These are phyloP conservation scores for Galium porrigens DNA, from an alignment of 305 asterid genomes.

Conservation along the genomic window DNA sequence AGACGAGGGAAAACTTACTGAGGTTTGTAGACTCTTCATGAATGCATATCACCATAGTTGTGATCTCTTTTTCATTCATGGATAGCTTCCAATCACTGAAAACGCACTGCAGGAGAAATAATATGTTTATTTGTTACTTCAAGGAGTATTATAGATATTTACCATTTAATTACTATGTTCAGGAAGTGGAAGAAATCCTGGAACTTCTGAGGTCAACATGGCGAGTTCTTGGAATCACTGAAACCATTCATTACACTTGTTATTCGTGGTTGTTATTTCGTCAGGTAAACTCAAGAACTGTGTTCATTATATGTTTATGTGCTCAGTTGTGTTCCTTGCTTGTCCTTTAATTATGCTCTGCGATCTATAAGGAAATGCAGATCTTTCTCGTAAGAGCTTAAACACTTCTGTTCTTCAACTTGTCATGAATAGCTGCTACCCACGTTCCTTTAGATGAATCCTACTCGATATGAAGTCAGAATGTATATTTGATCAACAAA, in stretches of 20 bases:
- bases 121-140: conserved; percentile 8
- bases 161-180: conserved; percentile 20
- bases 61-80: not conserved
- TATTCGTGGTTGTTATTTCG: conserved; percentile 93
- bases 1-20: conserved; percentile 97
- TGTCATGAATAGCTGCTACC: not conserved
- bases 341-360: not conserved
- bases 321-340: not conserved
- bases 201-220: conserved; percentile 93
- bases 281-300: conserved; percentile 36
- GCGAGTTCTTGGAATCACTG: conserved; percentile 89
- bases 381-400: not conserved
- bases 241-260: conserved; percentile 81
- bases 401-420: not conserved
- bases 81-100: not conserved
- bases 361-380: not conserved
- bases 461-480: not conserved
- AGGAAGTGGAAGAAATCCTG: conserved; percentile 99
- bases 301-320: not conserved
- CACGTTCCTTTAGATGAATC: not conserved
- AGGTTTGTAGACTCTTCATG: conserved; percentile 40
- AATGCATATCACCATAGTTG: not conserved
- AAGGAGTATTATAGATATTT: not conserved
- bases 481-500: not conserved
- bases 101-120: not conserved